Conservation (phyloP, 2,329 filamentous ascomycete species). For the Mycosphaerella sp. region DNA sequence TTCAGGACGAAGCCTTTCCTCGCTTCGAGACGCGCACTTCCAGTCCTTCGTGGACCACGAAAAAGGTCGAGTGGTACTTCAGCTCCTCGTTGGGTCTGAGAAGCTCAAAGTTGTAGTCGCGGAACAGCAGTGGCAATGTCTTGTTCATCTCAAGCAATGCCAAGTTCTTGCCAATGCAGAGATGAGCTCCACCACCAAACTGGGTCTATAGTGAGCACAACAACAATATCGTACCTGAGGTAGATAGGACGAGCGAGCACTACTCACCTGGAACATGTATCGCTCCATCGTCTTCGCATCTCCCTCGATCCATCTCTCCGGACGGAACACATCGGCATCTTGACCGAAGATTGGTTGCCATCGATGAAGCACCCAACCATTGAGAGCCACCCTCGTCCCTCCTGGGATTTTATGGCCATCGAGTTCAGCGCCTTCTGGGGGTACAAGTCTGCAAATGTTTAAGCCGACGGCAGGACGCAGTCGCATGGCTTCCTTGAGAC, state of each 20-base stretch:
- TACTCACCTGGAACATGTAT: conserved; percentile 50
- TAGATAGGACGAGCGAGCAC: neutral
- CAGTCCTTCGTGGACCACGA: conserved; percentile 53
- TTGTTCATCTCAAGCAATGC: conserved; percentile 28
- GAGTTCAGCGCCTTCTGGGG: conserved; percentile 47
- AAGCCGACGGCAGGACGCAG: conserved; percentile 51
- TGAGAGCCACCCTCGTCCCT: conserved; percentile 49
- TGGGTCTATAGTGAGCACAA: conserved; percentile 10
- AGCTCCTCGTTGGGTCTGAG: conserved; percentile 46
- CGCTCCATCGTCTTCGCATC: conserved; percentile 46
- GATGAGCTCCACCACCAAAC: conserved; percentile 24
- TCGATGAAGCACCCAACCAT: conserved; percentile 49
- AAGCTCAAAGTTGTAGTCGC: conserved; percentile 51
- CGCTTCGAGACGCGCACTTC: conserved; percentile 44
- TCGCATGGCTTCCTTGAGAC: conserved; percentile 52
- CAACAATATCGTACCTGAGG: neutral
- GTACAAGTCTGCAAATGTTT: conserved; percentile 49
- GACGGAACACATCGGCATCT: conserved; percentile 16
- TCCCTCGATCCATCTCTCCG: conserved; percentile 22
- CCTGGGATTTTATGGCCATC: conserved; percentile 48
- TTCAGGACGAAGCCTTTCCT: conserved; percentile 8
- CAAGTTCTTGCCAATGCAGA: conserved; percentile 28
- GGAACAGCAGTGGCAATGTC: conserved; percentile 37
- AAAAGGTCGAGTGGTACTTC: conserved; percentile 52
- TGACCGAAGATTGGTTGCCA: conserved; percentile 34